These are phyloP conservation scores for Phytophthora multivora DNA, from an alignment of 352 stramenopile species.

Conservation along the genomic window DNA sequence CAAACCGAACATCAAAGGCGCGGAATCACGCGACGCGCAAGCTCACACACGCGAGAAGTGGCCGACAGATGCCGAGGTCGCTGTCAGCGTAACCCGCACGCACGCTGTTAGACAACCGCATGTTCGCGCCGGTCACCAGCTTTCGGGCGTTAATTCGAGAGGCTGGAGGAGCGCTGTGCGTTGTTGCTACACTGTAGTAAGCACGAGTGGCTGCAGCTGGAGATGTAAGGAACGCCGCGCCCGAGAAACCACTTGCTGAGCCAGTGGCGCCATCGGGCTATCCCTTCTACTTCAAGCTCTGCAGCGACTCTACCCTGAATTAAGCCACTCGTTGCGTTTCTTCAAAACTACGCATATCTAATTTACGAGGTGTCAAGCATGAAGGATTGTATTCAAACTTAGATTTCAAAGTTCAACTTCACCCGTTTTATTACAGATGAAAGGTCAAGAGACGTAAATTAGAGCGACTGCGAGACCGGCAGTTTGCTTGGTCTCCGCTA, in stretches of 20 bases:
- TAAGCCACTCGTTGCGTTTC: slow-evolving; percentile 14
- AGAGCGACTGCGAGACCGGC: background rate
- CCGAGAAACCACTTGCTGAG: slow-evolving; percentile 5
- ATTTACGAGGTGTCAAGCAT: background rate
- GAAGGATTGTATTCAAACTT: background rate
- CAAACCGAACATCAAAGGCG: slow-evolving; percentile 23
- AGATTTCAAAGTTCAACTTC: slow-evolving; percentile 5
- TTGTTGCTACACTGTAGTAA: background rate
- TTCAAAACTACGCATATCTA: background rate
- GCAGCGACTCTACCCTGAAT: slow-evolving; percentile 12
- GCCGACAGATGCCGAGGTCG: slow-evolving; percentile 14
- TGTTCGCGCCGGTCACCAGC: background rate
- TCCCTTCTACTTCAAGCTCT: slow-evolving; percentile 18
- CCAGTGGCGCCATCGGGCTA: slow-evolving; percentile 10
- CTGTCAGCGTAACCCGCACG: slow-evolving; percentile 9
- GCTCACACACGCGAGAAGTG: slow-evolving; percentile 5
- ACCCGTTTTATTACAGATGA: background rate
- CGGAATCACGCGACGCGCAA: slow-evolving; percentile 32
- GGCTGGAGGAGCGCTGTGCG: too few species aligned
- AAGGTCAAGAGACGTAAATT: background rate
- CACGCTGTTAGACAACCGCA: slow-evolving; percentile 11
- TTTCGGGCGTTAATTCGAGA: background rate
- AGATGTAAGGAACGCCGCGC: background rate
- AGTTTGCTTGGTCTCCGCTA: background rate
- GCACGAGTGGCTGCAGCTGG: slow-evolving; percentile 1